These are phyloP conservation scores for Mycena haematopus DNA, from an alignment of 768 basidiomycete species.

Conservation along the genomic window DNA sequence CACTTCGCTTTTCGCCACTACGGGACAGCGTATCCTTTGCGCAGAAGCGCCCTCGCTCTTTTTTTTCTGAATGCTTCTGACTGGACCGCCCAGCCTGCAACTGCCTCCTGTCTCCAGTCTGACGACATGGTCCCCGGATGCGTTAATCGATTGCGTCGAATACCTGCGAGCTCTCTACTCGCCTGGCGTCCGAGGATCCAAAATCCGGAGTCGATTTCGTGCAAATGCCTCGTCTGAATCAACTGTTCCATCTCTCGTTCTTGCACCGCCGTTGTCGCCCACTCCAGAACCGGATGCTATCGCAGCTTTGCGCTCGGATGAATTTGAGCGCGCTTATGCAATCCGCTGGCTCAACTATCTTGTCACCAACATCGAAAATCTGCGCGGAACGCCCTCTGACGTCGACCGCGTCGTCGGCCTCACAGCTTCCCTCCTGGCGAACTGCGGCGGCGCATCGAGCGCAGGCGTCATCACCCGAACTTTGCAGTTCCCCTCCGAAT, in stretches of 20 bases:
- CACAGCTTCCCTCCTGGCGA: constrained; percentile 68
- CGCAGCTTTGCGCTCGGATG: constrained; percentile 53
- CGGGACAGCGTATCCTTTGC: too few relatives aligned
- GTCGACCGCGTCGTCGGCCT: constrained; percentile 52
- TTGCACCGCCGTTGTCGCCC: background rate
- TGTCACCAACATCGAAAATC: constrained; percentile 45
- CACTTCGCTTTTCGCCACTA: too few relatives aligned
- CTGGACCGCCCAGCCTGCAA: constrained; percentile 52
- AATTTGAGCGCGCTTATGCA: constrained; percentile 72
- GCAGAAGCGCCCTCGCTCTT: too few relatives aligned
- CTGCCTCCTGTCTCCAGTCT: constrained; percentile 63
- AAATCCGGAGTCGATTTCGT: constrained; percentile 40
- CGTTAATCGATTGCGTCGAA: constrained; percentile 49
- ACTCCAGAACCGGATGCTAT: constrained; percentile 7
- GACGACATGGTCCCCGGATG: constrained; percentile 37
- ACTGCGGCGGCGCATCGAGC: constrained; percentile 67
- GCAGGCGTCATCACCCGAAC: constrained; percentile 63
- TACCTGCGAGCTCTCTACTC: constrained; percentile 64
- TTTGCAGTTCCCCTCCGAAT: constrained; percentile 50
- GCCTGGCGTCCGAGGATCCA: constrained; percentile 67
- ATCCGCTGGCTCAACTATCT: constrained; percentile 79
- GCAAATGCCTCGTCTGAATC: background rate
- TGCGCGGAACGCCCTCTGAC: constrained; percentile 24
- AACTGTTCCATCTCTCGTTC: background rate
- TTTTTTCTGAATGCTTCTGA: background rate